Conservation (phyloP, 345 rosid species). For the Brassica incana region DNA sequence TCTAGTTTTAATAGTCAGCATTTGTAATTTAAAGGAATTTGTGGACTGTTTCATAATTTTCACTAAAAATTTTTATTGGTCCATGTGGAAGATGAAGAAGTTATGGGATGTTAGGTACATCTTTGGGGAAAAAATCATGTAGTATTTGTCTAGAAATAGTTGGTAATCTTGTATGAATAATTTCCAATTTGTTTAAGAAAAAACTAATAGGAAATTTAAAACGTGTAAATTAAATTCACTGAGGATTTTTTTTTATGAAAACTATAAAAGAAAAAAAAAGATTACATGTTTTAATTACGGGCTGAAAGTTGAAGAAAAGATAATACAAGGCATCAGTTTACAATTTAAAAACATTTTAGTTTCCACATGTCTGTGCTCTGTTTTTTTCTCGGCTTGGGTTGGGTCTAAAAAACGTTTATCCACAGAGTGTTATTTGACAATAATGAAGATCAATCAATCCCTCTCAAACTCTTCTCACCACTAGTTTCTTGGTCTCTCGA, state of each 20-base stretch:
- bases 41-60: conserved; percentile 1
- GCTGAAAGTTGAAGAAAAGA: neutral
- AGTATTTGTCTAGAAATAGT: neutral
- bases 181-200: neutral
- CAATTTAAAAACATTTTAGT: neutral
- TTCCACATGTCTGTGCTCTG: neutral
- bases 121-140: neutral
- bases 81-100: neutral
- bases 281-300: neutral
- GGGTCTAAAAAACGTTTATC: conserved; percentile 17
- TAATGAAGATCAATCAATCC: conserved; percentile 17
- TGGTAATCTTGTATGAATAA: neutral
- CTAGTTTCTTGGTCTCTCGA: conserved; percentile 39
- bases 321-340: neutral
- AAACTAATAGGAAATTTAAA: neutral
- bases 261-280: too few species aligned
- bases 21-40: conserved; percentile 2
- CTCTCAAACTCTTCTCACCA: conserved; percentile 45
- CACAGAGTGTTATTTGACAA: neutral
- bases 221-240: neutral
- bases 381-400: neutral
- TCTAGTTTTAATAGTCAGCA: neutral
- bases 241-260: neutral
- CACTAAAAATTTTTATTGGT: neutral
- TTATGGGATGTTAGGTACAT: neutral